These are phyloP conservation scores for Fraxinus latifolia DNA, from an alignment of 305 asterid genomes.

Conservation along the genomic window DNA sequence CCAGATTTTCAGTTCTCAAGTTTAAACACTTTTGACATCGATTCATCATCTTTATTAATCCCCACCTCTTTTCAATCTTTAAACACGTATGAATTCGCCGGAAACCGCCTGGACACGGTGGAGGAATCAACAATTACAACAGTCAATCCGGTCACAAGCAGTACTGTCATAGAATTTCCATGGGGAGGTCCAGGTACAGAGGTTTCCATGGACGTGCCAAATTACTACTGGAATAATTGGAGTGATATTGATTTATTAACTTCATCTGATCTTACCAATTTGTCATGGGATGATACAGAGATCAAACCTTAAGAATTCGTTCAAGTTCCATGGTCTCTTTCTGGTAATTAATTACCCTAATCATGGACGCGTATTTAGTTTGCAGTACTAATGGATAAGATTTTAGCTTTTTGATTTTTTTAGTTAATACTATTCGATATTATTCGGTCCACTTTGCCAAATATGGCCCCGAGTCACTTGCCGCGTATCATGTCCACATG, in stretches of 20 bases:
- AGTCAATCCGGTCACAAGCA: slow-evolving; percentile 39
- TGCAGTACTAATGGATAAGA: neutral
- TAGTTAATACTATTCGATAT: neutral
- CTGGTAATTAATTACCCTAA: neutral
- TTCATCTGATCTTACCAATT: slow-evolving; percentile 51
- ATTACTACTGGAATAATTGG: slow-evolving; percentile 36
- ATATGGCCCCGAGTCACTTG: neutral
- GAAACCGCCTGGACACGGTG: slow-evolving; percentile 38
- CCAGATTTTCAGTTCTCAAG: slow-evolving; percentile 43
- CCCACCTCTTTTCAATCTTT: slow-evolving; percentile 2
- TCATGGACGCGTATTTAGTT: neutral
- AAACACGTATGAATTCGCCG: slow-evolving; percentile 26
- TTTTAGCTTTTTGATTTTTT: neutral
- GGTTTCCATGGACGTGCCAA: slow-evolving; percentile 32
- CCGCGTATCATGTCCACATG: neutral
- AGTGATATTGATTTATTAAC: slow-evolving; percentile 54
- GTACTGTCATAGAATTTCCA: slow-evolving; percentile 15
- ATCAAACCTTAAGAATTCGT: slow-evolving; percentile 40
- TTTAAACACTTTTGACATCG: slow-evolving; percentile 30
- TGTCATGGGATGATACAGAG: slow-evolving; percentile 56
- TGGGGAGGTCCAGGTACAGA: slow-evolving; percentile 41
- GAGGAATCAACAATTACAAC: slow-evolving; percentile 55
- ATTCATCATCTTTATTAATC: slow-evolving; percentile 19
- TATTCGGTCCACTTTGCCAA: neutral
- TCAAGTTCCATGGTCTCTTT: neutral